Conservation (phyloP, 2,329 filamentous ascomycete species). For the Sporothrix brasiliensis region DNA sequence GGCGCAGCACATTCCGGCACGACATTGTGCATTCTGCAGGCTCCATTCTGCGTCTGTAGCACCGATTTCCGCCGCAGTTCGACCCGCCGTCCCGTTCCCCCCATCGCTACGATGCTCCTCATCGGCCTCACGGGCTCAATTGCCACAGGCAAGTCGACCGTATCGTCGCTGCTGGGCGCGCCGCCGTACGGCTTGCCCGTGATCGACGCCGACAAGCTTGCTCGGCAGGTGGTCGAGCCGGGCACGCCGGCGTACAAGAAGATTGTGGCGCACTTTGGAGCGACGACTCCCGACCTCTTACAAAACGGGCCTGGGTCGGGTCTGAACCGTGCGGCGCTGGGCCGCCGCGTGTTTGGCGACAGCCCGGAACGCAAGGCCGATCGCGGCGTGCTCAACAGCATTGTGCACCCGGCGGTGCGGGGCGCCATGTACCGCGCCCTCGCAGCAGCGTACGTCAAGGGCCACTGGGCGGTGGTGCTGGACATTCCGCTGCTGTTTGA, state of each 20-base stretch:
- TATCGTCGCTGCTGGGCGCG: slow-evolving; percentile 77
- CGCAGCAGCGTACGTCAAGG: slow-evolving; percentile 70
- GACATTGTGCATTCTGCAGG: slow-evolving; percentile 3
- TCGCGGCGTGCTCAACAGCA: slow-evolving; percentile 77
- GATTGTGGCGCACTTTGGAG: slow-evolving; percentile 79
- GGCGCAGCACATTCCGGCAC: neutral
- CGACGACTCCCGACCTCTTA: slow-evolving; percentile 83
- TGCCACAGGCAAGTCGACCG: slow-evolving; percentile 96
- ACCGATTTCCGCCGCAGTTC: neutral
- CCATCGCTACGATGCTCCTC: slow-evolving; percentile 72
- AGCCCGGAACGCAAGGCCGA: slow-evolving; percentile 70
- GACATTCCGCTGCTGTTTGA: slow-evolving; percentile 94
- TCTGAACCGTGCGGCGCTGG: slow-evolving; percentile 83
- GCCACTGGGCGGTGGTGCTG: slow-evolving; percentile 85
- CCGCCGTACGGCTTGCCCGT: slow-evolving; percentile 85
- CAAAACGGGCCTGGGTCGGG: slow-evolving; percentile 49
- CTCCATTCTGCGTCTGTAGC: too few relatives aligned
- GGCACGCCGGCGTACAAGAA: slow-evolving; percentile 81
- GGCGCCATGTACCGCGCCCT: slow-evolving; percentile 78
- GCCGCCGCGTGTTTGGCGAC: slow-evolving; percentile 82
- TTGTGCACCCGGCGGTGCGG: slow-evolving; percentile 90
- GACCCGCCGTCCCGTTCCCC: neutral
- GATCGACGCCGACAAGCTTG: slow-evolving; percentile 90
- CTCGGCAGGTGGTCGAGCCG: slow-evolving; percentile 91
- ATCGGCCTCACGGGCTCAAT: slow-evolving; percentile 97